Evolutionary conservation across 1,284 basidiomycete species (phyloP).

Genomic region (Tilletia indica): DNA sequence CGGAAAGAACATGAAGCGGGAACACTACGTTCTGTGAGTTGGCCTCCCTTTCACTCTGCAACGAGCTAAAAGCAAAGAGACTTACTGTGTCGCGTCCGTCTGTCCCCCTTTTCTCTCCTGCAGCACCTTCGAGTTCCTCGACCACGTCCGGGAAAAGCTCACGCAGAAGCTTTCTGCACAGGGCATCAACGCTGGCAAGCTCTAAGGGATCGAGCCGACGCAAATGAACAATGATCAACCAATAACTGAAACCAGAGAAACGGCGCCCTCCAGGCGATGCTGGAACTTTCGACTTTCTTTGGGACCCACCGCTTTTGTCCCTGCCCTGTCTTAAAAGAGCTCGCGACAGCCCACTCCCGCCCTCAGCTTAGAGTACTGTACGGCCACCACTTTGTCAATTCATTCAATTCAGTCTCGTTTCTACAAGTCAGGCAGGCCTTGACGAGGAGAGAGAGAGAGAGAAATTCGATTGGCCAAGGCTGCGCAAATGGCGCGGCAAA

Average conservation of each 20-base stretch:
- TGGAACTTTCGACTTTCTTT: too few relatives aligned
- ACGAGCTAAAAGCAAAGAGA: background rate
- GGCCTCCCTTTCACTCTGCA: background rate
- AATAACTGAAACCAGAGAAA: background rate
- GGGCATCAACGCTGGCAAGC: constrained; percentile 47
- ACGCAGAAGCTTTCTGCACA: constrained; percentile 34
- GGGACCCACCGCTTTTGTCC: too few relatives aligned
- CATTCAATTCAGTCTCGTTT: too few relatives aligned
- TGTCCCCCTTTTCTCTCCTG: background rate
- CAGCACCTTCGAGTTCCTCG: constrained; percentile 50
- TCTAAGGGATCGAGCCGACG: constrained; percentile 21
- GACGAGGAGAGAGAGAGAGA: too few relatives aligned
- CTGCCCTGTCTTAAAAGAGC: too few relatives aligned
- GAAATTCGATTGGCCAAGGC: too few relatives aligned
- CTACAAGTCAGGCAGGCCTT: too few relatives aligned
- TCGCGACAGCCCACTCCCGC: too few relatives aligned
- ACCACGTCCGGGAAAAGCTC: constrained; percentile 46
- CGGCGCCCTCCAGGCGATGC: too few relatives aligned
- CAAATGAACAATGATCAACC: background rate
- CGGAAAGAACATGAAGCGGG: constrained; percentile 66
- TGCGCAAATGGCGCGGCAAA: too few relatives aligned
- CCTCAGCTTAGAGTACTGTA: too few relatives aligned
- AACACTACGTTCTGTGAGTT: constrained; percentile 49
- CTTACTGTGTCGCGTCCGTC: background rate
- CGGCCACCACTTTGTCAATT: too few relatives aligned